These are phyloP conservation scores for Wickerhamomyces strasburgensis DNA, from an alignment of 805 yeast genomes.

Conservation along the genomic window DNA sequence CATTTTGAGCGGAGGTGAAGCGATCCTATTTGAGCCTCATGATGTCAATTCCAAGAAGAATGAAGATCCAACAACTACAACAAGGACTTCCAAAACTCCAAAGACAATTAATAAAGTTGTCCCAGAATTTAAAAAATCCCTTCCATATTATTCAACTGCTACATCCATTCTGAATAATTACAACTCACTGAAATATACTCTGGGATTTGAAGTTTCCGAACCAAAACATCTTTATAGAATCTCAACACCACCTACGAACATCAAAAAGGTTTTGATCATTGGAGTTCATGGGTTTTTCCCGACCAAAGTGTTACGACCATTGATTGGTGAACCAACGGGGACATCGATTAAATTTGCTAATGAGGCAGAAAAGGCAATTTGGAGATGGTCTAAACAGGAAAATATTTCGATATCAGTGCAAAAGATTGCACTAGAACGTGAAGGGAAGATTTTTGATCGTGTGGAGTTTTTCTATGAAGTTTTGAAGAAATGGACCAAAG, in stretches of 20 bases:
- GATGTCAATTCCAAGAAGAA: conserved; percentile 2
- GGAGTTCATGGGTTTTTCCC: conserved; percentile 99
- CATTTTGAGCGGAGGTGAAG: conserved; percentile 21
- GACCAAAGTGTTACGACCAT: conserved; percentile 71
- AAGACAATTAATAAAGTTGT: conserved; percentile 20
- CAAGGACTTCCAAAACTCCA: conserved; percentile 3
- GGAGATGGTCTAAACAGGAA: conserved; percentile 48
- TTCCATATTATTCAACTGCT: conserved; percentile 18
- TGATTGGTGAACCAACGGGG: conserved; percentile 95
- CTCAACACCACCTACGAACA: conserved; percentile 13
- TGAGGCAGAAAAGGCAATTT: conserved; percentile 79
- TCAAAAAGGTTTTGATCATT: conserved; percentile 67
- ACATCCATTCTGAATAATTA: conserved; percentile 18
- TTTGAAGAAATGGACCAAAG: conserved; percentile 57
- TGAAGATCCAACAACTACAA: conserved; percentile 2
- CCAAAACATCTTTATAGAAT: conserved; percentile 25
- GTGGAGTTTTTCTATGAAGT: conserved; percentile 76
- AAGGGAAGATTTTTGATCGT: conserved; percentile 84
- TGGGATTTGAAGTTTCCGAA: conserved; percentile 24
- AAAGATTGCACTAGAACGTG: conserved; percentile 89
- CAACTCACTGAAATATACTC: conserved; percentile 19
- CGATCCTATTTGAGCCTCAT: conserved; percentile 21
- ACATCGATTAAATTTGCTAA: conserved; percentile 86
- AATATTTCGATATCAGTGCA: conserved; percentile 49
- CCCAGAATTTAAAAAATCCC: conserved; percentile 22